Conservation (phyloP, 1,139 yeast genomes). For the Chernovozyma aurita region DNA sequence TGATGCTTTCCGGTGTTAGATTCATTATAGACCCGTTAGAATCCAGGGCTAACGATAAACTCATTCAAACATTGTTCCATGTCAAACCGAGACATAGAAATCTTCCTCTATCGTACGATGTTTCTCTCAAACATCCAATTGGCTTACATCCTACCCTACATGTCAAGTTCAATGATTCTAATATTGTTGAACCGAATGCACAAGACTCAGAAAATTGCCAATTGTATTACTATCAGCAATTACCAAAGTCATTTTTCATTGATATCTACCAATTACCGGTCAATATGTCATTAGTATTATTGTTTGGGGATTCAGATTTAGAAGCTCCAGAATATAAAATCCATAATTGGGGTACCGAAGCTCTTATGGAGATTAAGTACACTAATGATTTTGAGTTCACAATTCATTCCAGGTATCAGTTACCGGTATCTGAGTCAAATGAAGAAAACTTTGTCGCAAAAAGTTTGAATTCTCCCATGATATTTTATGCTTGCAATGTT, state of each 20-base stretch:
- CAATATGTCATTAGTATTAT: slow-evolving; percentile 20
- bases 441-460: slow-evolving; percentile 7
- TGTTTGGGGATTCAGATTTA: slow-evolving; percentile 33
- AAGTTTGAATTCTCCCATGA: slow-evolving; percentile 18
- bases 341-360: slow-evolving; percentile 39
- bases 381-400: slow-evolving; percentile 19
- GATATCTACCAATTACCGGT: slow-evolving; percentile 37
- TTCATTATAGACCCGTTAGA: slow-evolving; percentile 18
- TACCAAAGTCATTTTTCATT: slow-evolving; percentile 33
- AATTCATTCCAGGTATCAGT: slow-evolving; percentile 38
- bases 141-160: slow-evolving; percentile 36
- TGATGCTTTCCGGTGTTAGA: slow-evolving; percentile 33
- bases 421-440: slow-evolving; percentile 17
- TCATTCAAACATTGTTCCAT: slow-evolving; percentile 39
- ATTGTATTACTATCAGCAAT: slow-evolving; percentile 28
- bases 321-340: slow-evolving; percentile 42
- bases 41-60: slow-evolving; percentile 11
- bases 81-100: slow-evolving; percentile 39
- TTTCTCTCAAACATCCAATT: slow-evolving; percentile 17
- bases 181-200: slow-evolving; percentile 4
- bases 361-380: slow-evolving; percentile 28
- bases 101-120: slow-evolving; percentile 3
- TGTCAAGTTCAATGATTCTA: slow-evolving; percentile 10
- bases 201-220: slow-evolving; percentile 28
- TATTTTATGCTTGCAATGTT: slow-evolving; percentile 32